A percentile compares a stretch with the other conserved stretches of the same genome.
Conservation (phyloP, 805 yeast genomes). For the Debaryomyces castellii region DNA sequence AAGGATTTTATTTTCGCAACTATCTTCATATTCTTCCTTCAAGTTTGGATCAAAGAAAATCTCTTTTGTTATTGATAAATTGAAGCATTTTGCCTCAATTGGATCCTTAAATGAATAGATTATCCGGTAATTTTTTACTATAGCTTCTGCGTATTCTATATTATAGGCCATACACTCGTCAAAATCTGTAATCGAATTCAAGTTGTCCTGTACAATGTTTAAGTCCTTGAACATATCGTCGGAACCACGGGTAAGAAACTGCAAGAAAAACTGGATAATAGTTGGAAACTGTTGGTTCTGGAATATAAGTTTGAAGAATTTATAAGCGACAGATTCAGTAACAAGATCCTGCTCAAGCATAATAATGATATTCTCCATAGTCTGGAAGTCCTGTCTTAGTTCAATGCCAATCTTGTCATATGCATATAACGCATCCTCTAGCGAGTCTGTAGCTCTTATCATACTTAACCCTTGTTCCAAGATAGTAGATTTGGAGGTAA, state of each 20-base stretch:
- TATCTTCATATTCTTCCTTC: slow-evolving; percentile 11
- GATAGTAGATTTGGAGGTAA: not conserved
- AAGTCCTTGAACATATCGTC: not conserved
- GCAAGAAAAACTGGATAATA: not conserved
- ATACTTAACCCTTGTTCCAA: not conserved
- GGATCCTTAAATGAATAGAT: not conserved
- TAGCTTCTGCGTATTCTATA: not conserved
- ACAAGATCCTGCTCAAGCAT: not conserved
- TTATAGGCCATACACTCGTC: not conserved
- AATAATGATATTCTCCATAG: not conserved
- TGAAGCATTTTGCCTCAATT: not conserved
- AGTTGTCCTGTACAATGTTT: not conserved
- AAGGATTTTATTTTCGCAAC: slow-evolving; percentile 14
- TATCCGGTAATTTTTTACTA: not conserved
- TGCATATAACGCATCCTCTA: not conserved
- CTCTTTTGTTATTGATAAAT: not conserved
- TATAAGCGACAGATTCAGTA: not conserved
- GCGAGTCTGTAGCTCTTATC: not conserved
- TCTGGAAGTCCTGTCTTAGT: not conserved
- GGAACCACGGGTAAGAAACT: not conserved
- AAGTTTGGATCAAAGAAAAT: slow-evolving; percentile 5
- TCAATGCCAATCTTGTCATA: not conserved
- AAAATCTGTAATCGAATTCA: not conserved
- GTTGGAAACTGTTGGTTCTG: not conserved
- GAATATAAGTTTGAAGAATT: not conserved